Evolutionary conservation across 202 grass and related monocot genomes (phyloP), one percentile per base, ranked within the genome.

Genomic region (Schoenoplectus triqueter): DNA sequence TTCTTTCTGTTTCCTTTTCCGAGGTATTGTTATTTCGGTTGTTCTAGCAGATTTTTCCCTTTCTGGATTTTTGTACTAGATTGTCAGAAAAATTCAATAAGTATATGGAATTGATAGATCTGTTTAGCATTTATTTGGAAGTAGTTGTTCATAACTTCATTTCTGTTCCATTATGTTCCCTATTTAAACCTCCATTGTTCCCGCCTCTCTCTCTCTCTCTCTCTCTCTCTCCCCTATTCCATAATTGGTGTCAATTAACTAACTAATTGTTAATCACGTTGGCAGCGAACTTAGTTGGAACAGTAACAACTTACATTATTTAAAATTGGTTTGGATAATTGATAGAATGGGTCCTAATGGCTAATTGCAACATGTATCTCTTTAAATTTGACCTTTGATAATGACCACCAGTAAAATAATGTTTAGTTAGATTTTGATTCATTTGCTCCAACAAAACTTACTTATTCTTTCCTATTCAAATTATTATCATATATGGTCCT

Each of bases 341-440:
- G 55, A 61, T 79, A 61, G 14, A 19, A 45, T 44, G 39, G 5
- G 0, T 79, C 10, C 55, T 6, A 1, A 79, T 78, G n/a, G 1
- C 55, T 6, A 1, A 79, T 78, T 42, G 1, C 40, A 20, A 76
- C 49, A 21, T 56, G 5, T 76, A 2, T 69, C 13, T 14, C 67
- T 69, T 69, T 41, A 41, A 70, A 48, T n/a, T 48, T 72, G 69
- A 73, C 70, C 7, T 73, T 19, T 77, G 55, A 78, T 79, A 17
- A 44, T 61, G 54, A 79, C 18, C 6, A 45, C 50, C 13, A 6
- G 1, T 19, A 17, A 15, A 40, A 57, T 40, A 45, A 50, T 76
- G 73, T 76, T 56, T 76, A 15, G 73, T 76, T 76, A 48, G 73
- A 40, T 76, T 56, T 76, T 54, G 73, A 20, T 76, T 56, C 21